These are phyloP conservation scores for Graphium sp. DNA, from an alignment of 2,329 filamentous ascomycete genomes.

Conservation along the genomic window DNA sequence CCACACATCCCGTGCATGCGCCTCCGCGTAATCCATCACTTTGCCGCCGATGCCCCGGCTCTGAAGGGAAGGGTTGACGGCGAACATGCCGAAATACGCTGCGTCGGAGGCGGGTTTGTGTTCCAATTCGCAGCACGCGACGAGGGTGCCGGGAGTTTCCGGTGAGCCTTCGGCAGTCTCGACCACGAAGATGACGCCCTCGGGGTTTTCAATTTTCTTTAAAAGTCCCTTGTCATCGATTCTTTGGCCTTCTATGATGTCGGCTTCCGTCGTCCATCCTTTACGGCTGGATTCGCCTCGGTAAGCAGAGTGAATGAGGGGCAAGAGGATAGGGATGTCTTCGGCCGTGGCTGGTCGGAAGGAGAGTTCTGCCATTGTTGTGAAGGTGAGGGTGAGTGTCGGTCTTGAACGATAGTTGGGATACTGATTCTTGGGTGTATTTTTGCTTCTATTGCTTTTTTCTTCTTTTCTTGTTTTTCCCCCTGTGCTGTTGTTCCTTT, in stretches of 20 bases:
- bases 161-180: no score
- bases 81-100: slow-evolving; percentile 29
- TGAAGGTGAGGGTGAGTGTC: no score
- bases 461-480: no score
- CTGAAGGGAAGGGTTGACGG: slow-evolving; percentile 23
- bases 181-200: slow-evolving; percentile 19
- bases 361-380: no score
- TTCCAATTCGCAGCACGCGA: slow-evolving; percentile 26
- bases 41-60: slow-evolving; percentile 23
- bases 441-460: no score
- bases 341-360: slow-evolving; percentile 16
- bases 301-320: slow-evolving; percentile 24
- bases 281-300: slow-evolving; percentile 20
- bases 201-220: slow-evolving; percentile 20
- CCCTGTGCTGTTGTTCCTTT: no score
- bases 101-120: slow-evolving; percentile 10
- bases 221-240: slow-evolving; percentile 19
- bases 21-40: slow-evolving; percentile 23
- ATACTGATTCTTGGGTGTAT: no score
- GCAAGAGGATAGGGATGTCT: slow-evolving; percentile 15
- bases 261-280: slow-evolving; percentile 30
- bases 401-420: no score
- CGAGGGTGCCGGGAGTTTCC: no score
- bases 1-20: slow-evolving; percentile 15
- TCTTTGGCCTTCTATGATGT: slow-evolving; percentile 23